These are phyloP conservation scores for Apiotrichum mycotoxinovorans DNA, from an alignment of 1,284 basidiomycete genomes.

Conservation along the genomic window DNA sequence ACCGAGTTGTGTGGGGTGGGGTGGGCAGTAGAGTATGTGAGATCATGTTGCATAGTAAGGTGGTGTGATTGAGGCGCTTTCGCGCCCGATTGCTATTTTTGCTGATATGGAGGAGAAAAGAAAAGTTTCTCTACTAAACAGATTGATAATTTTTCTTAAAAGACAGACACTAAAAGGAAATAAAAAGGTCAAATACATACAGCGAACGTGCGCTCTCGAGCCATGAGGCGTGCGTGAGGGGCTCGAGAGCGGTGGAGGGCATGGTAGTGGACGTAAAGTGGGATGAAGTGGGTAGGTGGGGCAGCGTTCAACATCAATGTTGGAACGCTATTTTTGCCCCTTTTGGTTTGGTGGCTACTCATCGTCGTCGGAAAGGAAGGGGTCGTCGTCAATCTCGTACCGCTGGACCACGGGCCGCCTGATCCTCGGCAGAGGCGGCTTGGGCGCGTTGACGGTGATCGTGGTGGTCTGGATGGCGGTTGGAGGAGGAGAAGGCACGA, in stretches of 20 bases:
- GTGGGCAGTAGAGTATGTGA: background rate
- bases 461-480: background rate
- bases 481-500: background rate
- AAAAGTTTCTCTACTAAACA: background rate
- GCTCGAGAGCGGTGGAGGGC: background rate
- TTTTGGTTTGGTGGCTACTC: background rate
- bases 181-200: background rate
- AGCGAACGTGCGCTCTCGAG: background rate
- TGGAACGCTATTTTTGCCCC: no score
- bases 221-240: background rate
- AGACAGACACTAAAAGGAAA: background rate
- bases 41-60: slow-evolving; percentile 11
- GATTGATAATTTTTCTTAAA: background rate
- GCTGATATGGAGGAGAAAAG: background rate
- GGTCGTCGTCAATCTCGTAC: background rate
- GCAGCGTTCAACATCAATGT: background rate
- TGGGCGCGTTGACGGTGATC: no score
- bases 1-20: background rate
- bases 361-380: background rate
- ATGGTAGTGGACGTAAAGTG: background rate
- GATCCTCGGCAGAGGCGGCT: background rate
- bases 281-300: background rate
- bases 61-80: background rate
- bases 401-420: background rate
- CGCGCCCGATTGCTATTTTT: background rate